These are phyloP conservation scores for Madurella mycetomatis DNA, from an alignment of 2,329 filamentous ascomycete genomes.

Conservation along the genomic window DNA sequence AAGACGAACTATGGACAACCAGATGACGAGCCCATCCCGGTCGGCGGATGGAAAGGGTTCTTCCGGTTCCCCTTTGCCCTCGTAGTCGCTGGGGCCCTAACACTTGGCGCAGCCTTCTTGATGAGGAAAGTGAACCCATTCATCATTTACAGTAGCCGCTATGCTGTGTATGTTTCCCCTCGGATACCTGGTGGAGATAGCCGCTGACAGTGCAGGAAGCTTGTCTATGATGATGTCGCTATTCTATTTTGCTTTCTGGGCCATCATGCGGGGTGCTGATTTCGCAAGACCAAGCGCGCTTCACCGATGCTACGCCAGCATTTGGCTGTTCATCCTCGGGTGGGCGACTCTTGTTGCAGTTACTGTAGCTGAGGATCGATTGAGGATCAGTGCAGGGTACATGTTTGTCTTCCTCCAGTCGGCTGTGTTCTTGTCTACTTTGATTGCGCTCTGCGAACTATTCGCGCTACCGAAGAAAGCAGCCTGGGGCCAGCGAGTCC, in stretches of 20 bases:
- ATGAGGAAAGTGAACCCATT: slow-evolving; percentile 80
- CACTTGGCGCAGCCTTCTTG: slow-evolving; percentile 69
- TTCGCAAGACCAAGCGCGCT: slow-evolving; percentile 80
- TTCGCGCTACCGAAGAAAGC: slow-evolving; percentile 70
- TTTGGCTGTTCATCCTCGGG: slow-evolving; percentile 76
- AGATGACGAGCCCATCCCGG: slow-evolving; percentile 54
- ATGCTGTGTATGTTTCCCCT: slow-evolving; percentile 56
- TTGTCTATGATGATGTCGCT: slow-evolving; percentile 83
- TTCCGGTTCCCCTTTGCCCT: slow-evolving; percentile 79
- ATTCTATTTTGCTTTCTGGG: slow-evolving; percentile 80
- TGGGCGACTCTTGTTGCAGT: slow-evolving; percentile 69
- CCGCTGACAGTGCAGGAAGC: slow-evolving; percentile 29
- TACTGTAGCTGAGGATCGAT: slow-evolving; percentile 71
- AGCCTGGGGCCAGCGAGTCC: slow-evolving; percentile 59
- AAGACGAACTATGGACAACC: slow-evolving; percentile 52
- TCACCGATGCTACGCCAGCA: slow-evolving; percentile 71
- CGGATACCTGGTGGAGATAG: slow-evolving; percentile 21
- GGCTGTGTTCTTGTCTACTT: slow-evolving; percentile 66
- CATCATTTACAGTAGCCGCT: slow-evolving; percentile 86
- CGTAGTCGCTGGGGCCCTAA: slow-evolving; percentile 60
- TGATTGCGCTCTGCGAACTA: slow-evolving; percentile 74
- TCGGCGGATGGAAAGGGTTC: slow-evolving; percentile 77
- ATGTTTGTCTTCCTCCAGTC: slow-evolving; percentile 76
- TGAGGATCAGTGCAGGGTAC: slow-evolving; percentile 71
- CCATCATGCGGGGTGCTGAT: slow-evolving; percentile 72